These are phyloP conservation scores for Hyphopichia buzzinii DNA, from an alignment of 1,139 yeast genomes.

Conservation along the genomic window DNA sequence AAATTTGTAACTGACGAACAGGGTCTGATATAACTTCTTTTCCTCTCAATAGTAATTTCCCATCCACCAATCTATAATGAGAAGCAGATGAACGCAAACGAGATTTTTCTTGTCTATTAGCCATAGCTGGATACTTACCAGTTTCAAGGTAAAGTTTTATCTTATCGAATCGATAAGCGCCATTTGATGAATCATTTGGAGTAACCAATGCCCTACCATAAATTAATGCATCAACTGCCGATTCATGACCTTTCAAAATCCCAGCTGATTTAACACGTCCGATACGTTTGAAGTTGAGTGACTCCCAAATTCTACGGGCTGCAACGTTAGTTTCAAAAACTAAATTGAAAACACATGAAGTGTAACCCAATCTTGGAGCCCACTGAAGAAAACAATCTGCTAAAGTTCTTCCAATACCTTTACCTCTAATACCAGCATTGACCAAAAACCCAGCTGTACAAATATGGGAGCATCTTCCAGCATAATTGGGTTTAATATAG, in stretches of 20 bases:
- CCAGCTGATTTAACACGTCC: conserved; percentile 87
- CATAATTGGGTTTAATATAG: conserved; percentile 81
- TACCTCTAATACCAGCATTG: conserved; percentile 89
- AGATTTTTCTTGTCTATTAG: conserved; percentile 81
- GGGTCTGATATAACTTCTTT: conserved; percentile 81
- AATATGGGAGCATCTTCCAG: conserved; percentile 91
- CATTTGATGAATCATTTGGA: conserved; percentile 48
- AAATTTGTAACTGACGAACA: conserved; percentile 69
- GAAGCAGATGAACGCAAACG: conserved; percentile 79
- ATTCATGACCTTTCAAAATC: conserved; percentile 75
- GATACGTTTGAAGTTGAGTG: conserved; percentile 70
- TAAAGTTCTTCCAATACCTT: conserved; percentile 84
- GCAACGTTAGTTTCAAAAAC: conserved; percentile 88
- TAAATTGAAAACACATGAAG: conserved; percentile 77
- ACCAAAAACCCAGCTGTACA: conserved; percentile 88
- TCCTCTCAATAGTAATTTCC: conserved; percentile 73
- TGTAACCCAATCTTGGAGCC: conserved; percentile 88
- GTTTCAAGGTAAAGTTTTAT: conserved; percentile 77
- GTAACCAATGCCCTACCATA: conserved; percentile 60
- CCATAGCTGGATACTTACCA: conserved; percentile 81
- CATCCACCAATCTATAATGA: conserved; percentile 68
- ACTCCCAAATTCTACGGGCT: conserved; percentile 76
- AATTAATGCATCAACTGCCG: conserved; percentile 77
- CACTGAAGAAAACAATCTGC: conserved; percentile 84
- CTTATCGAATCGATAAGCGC: conserved; percentile 70